Percentiles rank a stretch among this genome's conserved stretches.
These are phyloP conservation scores for Nissolia schottii DNA, from an alignment of 306 rosid species.

Conservation along the genomic window DNA sequence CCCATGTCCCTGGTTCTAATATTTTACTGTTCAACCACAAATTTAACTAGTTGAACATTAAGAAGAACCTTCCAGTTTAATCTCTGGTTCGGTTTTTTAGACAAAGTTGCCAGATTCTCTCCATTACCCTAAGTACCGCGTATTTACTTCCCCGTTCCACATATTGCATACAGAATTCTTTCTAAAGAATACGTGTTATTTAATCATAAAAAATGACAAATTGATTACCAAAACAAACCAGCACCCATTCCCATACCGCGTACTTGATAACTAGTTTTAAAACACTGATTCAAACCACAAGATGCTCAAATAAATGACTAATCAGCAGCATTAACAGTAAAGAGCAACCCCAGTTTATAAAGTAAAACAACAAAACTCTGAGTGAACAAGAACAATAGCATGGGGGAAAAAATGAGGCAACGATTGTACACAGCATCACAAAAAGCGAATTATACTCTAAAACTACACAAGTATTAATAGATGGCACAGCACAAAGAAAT, in stretches of 20 bases:
- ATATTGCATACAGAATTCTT: too few species aligned
- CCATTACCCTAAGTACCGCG: too few species aligned
- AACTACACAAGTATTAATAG: not conserved
- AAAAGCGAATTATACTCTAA: not conserved
- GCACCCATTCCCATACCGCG: too few species aligned
- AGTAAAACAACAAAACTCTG: not conserved
- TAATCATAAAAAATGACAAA: too few species aligned
- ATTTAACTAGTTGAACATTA: not conserved
- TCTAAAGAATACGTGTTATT: too few species aligned
- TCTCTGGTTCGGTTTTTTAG: not conserved
- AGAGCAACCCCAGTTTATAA: not conserved
- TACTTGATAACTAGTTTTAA: too few species aligned
- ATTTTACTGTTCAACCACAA: not conserved
- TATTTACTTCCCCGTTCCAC: too few species aligned
- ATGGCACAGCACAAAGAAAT: not conserved
- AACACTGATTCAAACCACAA: not conserved
- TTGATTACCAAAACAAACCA: too few species aligned
- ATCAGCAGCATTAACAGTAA: not conserved
- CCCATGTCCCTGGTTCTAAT: not conserved
- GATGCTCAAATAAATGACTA: not conserved
- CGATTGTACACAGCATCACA: not conserved
- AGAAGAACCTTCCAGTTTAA: not conserved
- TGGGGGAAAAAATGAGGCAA: not conserved
- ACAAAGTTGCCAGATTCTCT: too few species aligned
- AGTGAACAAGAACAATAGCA: not conserved